These are phyloP conservation scores for Albifimbria verrucaria DNA, from an alignment of 2,329 filamentous ascomycete species.

Conservation along the genomic window DNA sequence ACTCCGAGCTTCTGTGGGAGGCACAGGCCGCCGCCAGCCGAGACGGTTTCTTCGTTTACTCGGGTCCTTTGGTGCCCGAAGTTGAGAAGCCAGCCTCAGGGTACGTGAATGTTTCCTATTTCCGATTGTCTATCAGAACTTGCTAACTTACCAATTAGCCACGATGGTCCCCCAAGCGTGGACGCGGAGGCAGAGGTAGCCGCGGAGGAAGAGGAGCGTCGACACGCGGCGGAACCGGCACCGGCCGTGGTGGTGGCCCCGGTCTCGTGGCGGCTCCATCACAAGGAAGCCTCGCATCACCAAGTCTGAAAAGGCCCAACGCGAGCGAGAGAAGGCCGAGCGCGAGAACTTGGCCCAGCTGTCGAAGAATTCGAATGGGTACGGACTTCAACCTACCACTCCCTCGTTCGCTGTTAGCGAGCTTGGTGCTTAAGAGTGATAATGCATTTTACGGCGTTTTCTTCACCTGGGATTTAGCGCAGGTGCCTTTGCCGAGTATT, in stretches of 20 bases:
- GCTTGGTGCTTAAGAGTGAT: slow-evolving; percentile 25
- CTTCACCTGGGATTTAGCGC: no score
- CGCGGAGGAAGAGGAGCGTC: slow-evolving; percentile 61
- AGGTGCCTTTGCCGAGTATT: no score
- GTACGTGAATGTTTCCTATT: slow-evolving; percentile 34
- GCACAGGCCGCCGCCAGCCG: slow-evolving; percentile 90
- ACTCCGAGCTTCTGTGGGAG: slow-evolving; percentile 93
- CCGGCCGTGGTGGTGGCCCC: slow-evolving; percentile 50
- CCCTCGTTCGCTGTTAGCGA: slow-evolving; percentile 35
- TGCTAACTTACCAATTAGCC: slow-evolving; percentile 46
- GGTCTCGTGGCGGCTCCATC: slow-evolving; percentile 72
- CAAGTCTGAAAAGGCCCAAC: slow-evolving; percentile 78
- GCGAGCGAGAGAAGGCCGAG: slow-evolving; percentile 78
- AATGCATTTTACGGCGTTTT: neutral
- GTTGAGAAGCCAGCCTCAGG: slow-evolving; percentile 66
- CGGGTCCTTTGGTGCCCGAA: slow-evolving; percentile 83
- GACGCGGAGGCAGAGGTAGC: slow-evolving; percentile 49
- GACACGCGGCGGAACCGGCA: slow-evolving; percentile 48
- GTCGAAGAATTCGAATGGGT: slow-evolving; percentile 34
- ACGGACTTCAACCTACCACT: slow-evolving; percentile 33
- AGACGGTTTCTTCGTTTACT: slow-evolving; percentile 98
- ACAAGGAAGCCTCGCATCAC: slow-evolving; percentile 81
- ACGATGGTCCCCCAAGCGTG: slow-evolving; percentile 72
- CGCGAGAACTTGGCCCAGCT: slow-evolving; percentile 53
- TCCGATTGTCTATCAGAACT: slow-evolving; percentile 1